A percentile compares a stretch with the other conserved stretches of the same genome.
Conservation (phyloP, 768 basidiomycete genomes). For the Lepiota venenata region DNA sequence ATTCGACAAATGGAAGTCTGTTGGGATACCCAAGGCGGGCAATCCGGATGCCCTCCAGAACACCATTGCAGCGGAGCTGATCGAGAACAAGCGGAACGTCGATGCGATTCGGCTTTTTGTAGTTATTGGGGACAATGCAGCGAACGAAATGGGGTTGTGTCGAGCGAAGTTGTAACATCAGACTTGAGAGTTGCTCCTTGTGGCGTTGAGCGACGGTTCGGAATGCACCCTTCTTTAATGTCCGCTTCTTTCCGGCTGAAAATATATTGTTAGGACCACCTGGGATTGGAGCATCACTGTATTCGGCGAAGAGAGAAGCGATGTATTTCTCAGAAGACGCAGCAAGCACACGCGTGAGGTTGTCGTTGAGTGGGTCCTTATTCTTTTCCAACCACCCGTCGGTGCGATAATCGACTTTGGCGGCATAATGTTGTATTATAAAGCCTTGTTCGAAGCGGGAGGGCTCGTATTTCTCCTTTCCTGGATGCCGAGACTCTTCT, state of each 20-base stretch:
- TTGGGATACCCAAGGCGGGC: conserved; percentile 97
- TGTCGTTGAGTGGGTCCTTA: conserved; percentile 97
- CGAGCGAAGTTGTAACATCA: conserved; percentile 88
- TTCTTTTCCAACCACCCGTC: conserved; percentile 99
- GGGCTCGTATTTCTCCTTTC: conserved; percentile 80
- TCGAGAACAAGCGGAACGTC: conserved; percentile 95
- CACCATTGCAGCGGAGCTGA: conserved; percentile 97
- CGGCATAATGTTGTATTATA: conserved; percentile 94
- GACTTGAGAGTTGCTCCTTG: conserved; percentile 88
- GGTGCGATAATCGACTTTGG: conserved; percentile 93
- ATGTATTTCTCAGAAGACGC: conserved; percentile 81
- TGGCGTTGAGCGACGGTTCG: conserved; percentile 94
- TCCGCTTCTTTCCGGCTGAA: conserved; percentile 62
- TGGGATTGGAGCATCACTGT: conserved; percentile 42
- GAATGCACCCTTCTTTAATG: conserved; percentile 94
- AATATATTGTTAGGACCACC: conserved; percentile 36
- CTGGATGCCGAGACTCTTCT: conserved; percentile 61
- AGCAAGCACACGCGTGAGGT: conserved; percentile 85
- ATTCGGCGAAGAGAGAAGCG: conserved; percentile 82
- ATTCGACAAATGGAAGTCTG: conserved; percentile 93
- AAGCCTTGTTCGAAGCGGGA: conserved; percentile 93
- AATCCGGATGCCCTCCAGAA: conserved; percentile 97
- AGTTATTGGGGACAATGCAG: conserved; percentile 93
- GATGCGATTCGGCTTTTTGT: conserved; percentile 88
- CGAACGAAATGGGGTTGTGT: conserved; percentile 98